phyloP scores from a whole-genome alignment of 1,284 basidiomycete species.

The Ustanciosporium gigantosporum region DNA sequence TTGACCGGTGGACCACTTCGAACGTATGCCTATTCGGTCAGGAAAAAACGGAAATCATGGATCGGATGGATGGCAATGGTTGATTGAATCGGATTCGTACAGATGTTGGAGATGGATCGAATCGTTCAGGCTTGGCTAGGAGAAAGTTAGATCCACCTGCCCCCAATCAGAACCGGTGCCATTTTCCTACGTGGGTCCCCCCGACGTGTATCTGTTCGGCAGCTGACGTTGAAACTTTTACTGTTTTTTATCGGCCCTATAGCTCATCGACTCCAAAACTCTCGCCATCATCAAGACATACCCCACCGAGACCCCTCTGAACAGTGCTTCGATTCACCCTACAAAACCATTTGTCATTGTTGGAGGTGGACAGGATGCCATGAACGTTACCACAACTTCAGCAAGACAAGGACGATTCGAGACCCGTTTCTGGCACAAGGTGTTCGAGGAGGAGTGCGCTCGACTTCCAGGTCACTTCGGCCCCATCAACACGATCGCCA shows the following conservation, averaged over 20 bases:
- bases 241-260: constrained; percentile 4
- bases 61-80: no score
- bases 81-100: no score
- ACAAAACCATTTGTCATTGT: constrained; percentile 75
- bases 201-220: no score
- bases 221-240: no score
- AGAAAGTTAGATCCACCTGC: no score
- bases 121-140: no score
- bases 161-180: no score
- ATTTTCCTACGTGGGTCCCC: no score
- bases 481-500: constrained; percentile 95
- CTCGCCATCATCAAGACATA: constrained; percentile 91
- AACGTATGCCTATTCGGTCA: no score
- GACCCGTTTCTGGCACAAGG: constrained; percentile 96
- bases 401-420: constrained; percentile 95
- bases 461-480: constrained; percentile 79
- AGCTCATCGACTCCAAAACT: constrained; percentile 88
- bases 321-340: constrained; percentile 86
- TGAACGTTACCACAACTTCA: constrained; percentile 94
- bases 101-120: no score
- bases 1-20: no score
- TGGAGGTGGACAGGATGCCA: constrained; percentile 96
- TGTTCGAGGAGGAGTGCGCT: constrained; percentile 97
- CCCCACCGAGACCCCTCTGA: constrained; percentile 90
- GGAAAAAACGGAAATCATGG: no score